phyloP scores from a whole-genome alignment of 805 yeast genomes.

The Monosporozyma siamensis region DNA sequence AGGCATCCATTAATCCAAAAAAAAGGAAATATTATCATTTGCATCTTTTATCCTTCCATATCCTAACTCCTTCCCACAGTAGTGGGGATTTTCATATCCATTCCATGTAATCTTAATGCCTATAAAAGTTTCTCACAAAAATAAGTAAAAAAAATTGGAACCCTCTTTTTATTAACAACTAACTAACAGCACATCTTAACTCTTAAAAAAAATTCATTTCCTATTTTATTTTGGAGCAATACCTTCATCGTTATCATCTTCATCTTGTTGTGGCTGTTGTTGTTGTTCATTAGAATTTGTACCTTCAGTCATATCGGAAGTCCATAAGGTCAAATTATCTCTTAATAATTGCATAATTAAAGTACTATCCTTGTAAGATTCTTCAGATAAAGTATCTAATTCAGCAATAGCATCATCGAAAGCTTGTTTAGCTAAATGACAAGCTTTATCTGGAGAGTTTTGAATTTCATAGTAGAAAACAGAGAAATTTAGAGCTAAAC shows the following conservation, averaged over 20 bases:
- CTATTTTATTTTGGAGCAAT: conserved; percentile 24
- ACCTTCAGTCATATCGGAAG: conserved; percentile 56
- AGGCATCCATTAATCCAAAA: no score
- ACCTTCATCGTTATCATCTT: conserved; percentile 14
- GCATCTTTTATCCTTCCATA: no score
- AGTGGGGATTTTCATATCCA: no score
- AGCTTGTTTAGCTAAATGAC: conserved; percentile 98
- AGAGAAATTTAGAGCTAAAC: conserved; percentile 94
- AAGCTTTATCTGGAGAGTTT: conserved; percentile 97
- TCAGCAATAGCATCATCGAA: conserved; percentile 99
- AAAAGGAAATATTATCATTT: no score
- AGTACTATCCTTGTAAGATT: conserved; percentile 96
- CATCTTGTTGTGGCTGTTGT: neutral
- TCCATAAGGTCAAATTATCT: conserved; percentile 98
- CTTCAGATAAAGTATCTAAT: conserved; percentile 94
- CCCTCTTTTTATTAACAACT: no score
- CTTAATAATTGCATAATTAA: conserved; percentile 97
- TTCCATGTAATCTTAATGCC: no score
- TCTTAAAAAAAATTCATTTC: no score
- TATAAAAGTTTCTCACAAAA: no score
- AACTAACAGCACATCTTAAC: no score
- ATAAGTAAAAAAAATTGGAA: no score
- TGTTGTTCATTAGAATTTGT: neutral
- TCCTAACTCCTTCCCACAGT: no score
- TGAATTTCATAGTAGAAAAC: conserved; percentile 97